These are phyloP conservation scores for Rhodotorula taiwanensis DNA, from an alignment of 768 basidiomycete species.

Conservation along the genomic window DNA sequence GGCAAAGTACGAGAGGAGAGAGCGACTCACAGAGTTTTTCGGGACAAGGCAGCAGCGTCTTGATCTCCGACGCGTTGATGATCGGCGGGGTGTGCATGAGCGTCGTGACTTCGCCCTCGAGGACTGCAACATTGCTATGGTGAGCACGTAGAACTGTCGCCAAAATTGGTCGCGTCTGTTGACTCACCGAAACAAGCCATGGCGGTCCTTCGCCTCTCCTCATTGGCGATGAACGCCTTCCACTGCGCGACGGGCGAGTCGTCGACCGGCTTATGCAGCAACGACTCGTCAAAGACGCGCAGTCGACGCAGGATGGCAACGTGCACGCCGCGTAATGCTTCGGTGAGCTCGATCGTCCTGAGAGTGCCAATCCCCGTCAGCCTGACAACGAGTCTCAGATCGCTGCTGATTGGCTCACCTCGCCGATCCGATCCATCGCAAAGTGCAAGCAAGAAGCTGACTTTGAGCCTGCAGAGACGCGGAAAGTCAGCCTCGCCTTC, in stretches of 20 bases:
- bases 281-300: not conserved
- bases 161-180: not conserved
- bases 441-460: not conserved
- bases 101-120: slow-evolving; percentile 1
- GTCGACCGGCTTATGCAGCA: not conserved
- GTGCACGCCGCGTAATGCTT: not conserved
- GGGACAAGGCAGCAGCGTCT: not conserved
- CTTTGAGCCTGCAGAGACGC: not conserved
- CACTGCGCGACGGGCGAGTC: not conserved
- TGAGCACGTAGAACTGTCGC: no score
- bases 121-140: not conserved
- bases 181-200: slow-evolving; percentile 5
- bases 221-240: slow-evolving; percentile 2
- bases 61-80: not conserved
- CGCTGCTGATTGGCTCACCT: not conserved
- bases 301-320: not conserved
- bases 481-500: not conserved
- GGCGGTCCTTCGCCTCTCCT: slow-evolving; percentile 4
- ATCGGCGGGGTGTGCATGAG: not conserved
- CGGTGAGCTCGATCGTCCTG: not conserved
- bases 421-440: not conserved
- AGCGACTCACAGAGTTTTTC: not conserved
- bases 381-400: no score
- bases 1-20: not conserved
- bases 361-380: no score